Evolutionary conservation across 108 stramenopile genomes (phyloP), one percentile per base, ranked within the genome.

Genomic region (Cyclotella baltica): DNA sequence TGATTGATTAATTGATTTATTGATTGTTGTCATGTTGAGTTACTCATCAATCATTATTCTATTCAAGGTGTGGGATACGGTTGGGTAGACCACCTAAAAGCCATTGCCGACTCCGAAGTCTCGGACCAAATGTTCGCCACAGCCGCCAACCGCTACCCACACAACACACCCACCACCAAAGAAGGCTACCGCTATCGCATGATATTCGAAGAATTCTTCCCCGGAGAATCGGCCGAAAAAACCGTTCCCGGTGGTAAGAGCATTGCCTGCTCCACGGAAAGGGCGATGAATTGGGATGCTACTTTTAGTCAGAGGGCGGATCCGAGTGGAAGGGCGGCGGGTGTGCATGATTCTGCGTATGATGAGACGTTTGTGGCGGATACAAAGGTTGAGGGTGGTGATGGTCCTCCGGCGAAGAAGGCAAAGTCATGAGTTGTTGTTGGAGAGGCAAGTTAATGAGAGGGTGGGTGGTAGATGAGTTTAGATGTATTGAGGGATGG

Each of bases 91-190:
- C 77, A 88, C 56, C 80, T 99, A 34, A 92, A 92, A 67, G 97
- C 93, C 36, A 83, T 96, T 74, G 97, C 98, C 16, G 96, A 98
- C 28, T 84, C 75, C 33, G 94, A 96, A 72, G 93, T 99, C 48
- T 86, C 92, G 0, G 98, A 99, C 84, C 91, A 94, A 83, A 88
- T 91, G 94, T 98, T 99, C 83, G 88, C 94, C 43, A 88, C 67
- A 68, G 96, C 97, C 40, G 72, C 83, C 59, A 96, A 96, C 81
- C 89, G 97, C 18, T 99, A 97, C 92, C 97, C 97, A 27, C 84
- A 97, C 92, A 97, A 98, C 93, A 97, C 98, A 30, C 98, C 98
- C 28, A 87, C 90, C 33, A 98, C 98, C 25, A 99, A 99, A 92
- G 96, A 98, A 84, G 97, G 92, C n/a, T 99, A 98, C 86, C 86